Base-by-base conservation (phyloP, 345 rosid species). In the Xanthoceras sorbifolium region DNA sequence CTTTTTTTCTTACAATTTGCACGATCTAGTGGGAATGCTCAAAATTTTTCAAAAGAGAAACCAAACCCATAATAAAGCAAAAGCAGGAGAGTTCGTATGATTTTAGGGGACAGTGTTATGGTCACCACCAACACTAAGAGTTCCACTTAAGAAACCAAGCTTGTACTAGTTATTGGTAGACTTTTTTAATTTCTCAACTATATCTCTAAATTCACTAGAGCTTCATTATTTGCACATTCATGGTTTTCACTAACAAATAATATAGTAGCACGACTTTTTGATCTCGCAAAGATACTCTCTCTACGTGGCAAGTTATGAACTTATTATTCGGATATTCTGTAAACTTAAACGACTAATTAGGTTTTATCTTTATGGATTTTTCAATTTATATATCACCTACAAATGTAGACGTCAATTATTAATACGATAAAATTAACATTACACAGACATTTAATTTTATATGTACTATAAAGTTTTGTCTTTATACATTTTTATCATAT, bases 221-320 rank as follows among this genome's bases (percentile, higher is more conserved):
- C 54, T 52, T 34, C 40, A 52, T 31, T 52, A 54, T 71, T 28
- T 50, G 57, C 1, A 40, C 57, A 26, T 12, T 67, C 6, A 17
- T 15, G 12, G 31, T 29, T 20, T 44, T 28, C n/a, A 44, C 20
- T n/a, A 46, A 31, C 69, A 48, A 23, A 38, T 17, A 26, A 44
- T 4, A 73, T 32, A 38, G 25, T 15, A 71, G 15, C 2, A 60
- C 64, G 23, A 42, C 22, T 59, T 67, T 52, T 59, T 20, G 67
- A 34, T 68, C 79, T 76, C 67, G 83, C 76, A 81, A 36, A 11
- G 20, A 72, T 69, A 68, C 25, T 15, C 66, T 29, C 38, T 6
- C 59, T 18, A 76, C 78, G 79, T 72, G 84, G 78, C 80, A 38
- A 12, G 26, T 69, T 74, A 69, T 17, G 18, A 71, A 26, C 32